Percentiles rank a stretch among this genome's conserved stretches.
These are phyloP conservation scores for Adansonia rubrostipa DNA, from an alignment of 441 rosid species.

Conservation along the genomic window DNA sequence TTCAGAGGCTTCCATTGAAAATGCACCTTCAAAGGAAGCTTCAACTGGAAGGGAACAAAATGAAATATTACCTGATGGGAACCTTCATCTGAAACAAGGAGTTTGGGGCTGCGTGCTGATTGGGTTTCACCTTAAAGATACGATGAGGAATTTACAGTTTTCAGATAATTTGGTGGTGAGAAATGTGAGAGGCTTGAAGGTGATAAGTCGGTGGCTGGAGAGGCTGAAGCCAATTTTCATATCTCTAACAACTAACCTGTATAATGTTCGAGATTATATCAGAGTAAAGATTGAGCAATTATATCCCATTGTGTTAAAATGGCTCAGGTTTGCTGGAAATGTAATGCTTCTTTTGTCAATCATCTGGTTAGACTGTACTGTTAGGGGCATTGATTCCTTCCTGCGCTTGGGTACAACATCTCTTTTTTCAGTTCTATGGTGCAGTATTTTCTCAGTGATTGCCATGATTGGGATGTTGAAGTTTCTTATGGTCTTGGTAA, in stretches of 20 bases:
- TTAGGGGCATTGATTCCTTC: constrained; percentile 88
- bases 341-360: constrained; percentile 69
- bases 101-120: constrained; percentile 44
- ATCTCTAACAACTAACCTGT: constrained; percentile 41
- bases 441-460: constrained; percentile 76
- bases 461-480: constrained; percentile 77
- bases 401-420: constrained; percentile 84
- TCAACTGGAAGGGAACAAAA: constrained; percentile 40
- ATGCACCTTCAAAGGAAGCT: constrained; percentile 38
- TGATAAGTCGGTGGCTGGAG: constrained; percentile 62
- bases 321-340: constrained; percentile 70
- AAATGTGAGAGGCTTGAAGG: constrained; percentile 54
- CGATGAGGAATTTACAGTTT: constrained; percentile 46
- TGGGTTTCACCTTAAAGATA: constrained; percentile 49
- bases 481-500: constrained; percentile 70
- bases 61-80: constrained; percentile 35
- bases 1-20: constrained; percentile 42
- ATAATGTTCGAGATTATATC: constrained; percentile 52
- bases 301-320: constrained; percentile 65
- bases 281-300: constrained; percentile 52
- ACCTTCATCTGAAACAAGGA: constrained; percentile 41
- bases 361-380: constrained; percentile 86
- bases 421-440: constrained; percentile 83
- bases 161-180: constrained; percentile 54
- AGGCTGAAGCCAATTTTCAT: constrained; percentile 56